Percentiles rank a stretch among this genome's conserved stretches.
Conservation (phyloP, 768 basidiomycete species). For the Strobilomyces dryophilus region DNA sequence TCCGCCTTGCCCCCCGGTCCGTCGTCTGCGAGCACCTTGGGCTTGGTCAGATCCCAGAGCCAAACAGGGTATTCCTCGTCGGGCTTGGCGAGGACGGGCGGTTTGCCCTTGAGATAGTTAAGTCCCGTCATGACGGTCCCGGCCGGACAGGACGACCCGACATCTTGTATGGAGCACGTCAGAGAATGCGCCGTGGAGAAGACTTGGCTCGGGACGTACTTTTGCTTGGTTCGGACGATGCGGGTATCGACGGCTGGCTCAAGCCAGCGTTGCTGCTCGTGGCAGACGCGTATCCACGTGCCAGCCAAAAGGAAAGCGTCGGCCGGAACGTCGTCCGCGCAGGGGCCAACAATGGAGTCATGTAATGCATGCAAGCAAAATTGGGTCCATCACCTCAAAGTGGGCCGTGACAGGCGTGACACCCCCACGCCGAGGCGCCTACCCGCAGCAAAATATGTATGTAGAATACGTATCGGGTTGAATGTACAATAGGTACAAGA, state of each 20-base stretch:
- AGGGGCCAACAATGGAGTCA: constrained; percentile 16
- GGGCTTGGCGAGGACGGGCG: constrained; percentile 66
- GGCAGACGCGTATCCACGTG: constrained; percentile 15
- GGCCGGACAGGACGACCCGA: constrained; percentile 58
- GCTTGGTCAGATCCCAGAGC: constrained; percentile 77
- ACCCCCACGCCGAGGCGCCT: background rate
- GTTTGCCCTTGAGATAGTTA: constrained; percentile 79
- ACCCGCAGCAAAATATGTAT: too few relatives aligned
- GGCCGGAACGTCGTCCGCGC: constrained; percentile 13
- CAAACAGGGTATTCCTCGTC: constrained; percentile 88
- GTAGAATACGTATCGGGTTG: background rate
- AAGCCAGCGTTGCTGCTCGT: constrained; percentile 1
- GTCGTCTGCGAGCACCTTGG: constrained; percentile 60
- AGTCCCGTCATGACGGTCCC: constrained; percentile 78
- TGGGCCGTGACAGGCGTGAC: constrained; percentile 5
- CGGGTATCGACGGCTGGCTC: background rate
- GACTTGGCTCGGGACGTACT: constrained; percentile 13
- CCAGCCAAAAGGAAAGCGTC: constrained; percentile 2
- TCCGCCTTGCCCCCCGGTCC: constrained; percentile 69
- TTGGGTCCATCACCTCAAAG: background rate
- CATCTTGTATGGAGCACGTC: background rate
- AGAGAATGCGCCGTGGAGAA: too few relatives aligned
- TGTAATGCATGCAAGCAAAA: constrained; percentile 1
- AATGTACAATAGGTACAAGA: constrained; percentile 25
- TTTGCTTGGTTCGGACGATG: constrained; percentile 12